phyloP scores from a whole-genome alignment of 352 stramenopile genomes.

The Globisporangium solare region DNA sequence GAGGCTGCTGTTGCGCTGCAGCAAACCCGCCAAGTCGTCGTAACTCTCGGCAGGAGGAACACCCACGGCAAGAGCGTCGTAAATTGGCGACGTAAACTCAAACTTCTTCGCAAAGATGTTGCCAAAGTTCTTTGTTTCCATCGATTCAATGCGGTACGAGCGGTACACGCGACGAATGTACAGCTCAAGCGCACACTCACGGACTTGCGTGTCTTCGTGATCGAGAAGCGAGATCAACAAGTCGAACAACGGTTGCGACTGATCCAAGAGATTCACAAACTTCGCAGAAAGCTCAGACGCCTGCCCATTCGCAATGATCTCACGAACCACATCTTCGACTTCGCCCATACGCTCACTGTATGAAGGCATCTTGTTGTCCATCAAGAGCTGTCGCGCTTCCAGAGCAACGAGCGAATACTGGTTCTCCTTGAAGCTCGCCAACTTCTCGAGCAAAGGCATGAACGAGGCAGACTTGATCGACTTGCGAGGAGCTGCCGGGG shows the following conservation, averaged over 20 bases:
- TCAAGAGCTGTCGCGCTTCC: slow-evolving; percentile 93
- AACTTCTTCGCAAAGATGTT: slow-evolving; percentile 84
- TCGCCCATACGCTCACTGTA: slow-evolving; percentile 88
- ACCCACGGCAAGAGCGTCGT: slow-evolving; percentile 72
- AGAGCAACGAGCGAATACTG: slow-evolving; percentile 93
- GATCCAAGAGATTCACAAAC: slow-evolving; percentile 64
- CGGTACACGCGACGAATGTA: slow-evolving; percentile 85
- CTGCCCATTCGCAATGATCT: slow-evolving; percentile 53
- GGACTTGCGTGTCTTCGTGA: slow-evolving; percentile 59
- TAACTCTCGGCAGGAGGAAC: slow-evolving; percentile 77
- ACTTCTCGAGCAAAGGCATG: slow-evolving; percentile 77
- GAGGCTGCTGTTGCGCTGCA: slow-evolving; percentile 60
- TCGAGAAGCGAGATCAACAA: slow-evolving; percentile 78
- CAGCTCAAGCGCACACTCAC: slow-evolving; percentile 71
- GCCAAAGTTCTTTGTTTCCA: slow-evolving; percentile 57
- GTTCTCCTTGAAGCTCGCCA: slow-evolving; percentile 87
- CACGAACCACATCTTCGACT: slow-evolving; percentile 66
- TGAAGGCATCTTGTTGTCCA: slow-evolving; percentile 96
- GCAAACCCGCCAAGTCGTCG: slow-evolving; percentile 69
- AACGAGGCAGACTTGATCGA: slow-evolving; percentile 62
- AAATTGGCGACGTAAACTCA: slow-evolving; percentile 78
- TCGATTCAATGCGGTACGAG: slow-evolving; percentile 82
- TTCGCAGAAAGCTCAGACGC: slow-evolving; percentile 47
- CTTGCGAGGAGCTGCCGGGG: slow-evolving; percentile 32
- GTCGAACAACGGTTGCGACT: slow-evolving; percentile 84